phyloP scores from a whole-genome alignment of 495 filamentous ascomycete genomes.

The Xylaria cubensis region DNA sequence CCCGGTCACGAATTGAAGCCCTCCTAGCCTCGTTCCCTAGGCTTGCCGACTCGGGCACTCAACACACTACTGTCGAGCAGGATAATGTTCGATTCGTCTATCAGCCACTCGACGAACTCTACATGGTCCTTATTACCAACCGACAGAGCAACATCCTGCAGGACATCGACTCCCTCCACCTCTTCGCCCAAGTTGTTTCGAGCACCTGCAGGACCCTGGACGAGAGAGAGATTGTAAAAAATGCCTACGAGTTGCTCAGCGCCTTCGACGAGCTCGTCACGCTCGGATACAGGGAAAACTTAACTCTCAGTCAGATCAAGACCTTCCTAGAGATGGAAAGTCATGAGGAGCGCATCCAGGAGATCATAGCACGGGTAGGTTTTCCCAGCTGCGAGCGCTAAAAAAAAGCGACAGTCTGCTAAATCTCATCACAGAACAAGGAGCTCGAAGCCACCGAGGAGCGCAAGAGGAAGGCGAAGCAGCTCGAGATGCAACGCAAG shows the following conservation, averaged over 20 bases:
- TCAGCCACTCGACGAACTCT: slow-evolving; percentile 97
- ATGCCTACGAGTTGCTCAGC: slow-evolving; percentile 93
- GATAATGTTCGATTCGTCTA: slow-evolving; percentile 99
- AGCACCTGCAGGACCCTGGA: slow-evolving; percentile 96
- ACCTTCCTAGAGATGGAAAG: slow-evolving; percentile 99
- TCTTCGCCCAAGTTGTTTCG: slow-evolving; percentile 95
- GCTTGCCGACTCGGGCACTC: slow-evolving; percentile 89
- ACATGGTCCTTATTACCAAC: slow-evolving; percentile 99
- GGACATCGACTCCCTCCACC: slow-evolving; percentile 96
- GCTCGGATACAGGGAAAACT: slow-evolving; percentile 92
- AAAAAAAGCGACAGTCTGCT: slow-evolving; percentile 30
- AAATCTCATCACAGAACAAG: slow-evolving; percentile 75
- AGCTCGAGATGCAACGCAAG: slow-evolving; percentile 96
- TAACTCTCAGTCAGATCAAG: slow-evolving; percentile 94
- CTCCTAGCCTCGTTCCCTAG: slow-evolving; percentile 96
- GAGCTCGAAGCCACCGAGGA: slow-evolving; percentile 97
- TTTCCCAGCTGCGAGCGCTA: not conserved
- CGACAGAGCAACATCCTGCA: slow-evolving; percentile 98
- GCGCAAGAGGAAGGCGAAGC: slow-evolving; percentile 96
- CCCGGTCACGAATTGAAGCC: slow-evolving; percentile 93
- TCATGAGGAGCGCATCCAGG: slow-evolving; percentile 97
- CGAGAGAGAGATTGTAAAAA: slow-evolving; percentile 90
- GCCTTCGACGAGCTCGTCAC: slow-evolving; percentile 98
- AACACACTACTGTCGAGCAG: slow-evolving; percentile 97
- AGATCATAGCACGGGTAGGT: slow-evolving; percentile 89